Evolutionary conservation across 805 yeast genomes (phyloP).

Genomic region (Kregervanrija pseudodelftensis): DNA sequence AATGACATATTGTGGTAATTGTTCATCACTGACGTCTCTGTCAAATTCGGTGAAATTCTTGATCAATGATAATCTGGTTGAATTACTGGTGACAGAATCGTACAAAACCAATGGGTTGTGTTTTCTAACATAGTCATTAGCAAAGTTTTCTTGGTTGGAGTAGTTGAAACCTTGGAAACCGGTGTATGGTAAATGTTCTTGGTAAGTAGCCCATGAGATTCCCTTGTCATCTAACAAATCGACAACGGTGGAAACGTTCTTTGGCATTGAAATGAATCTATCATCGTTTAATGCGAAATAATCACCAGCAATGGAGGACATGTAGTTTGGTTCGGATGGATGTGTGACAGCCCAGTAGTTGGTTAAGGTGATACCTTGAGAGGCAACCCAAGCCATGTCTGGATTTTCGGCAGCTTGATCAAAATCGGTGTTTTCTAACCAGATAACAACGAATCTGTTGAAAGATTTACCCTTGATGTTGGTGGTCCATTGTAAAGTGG

Average conservation of each 20-base stretch:
- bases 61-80: conserved; percentile 35
- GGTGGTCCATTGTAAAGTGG: conserved; percentile 25
- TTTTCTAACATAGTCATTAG: conserved; percentile 45
- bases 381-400: conserved; percentile 35
- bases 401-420: conserved; percentile 41
- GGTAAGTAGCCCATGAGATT: conserved; percentile 49
- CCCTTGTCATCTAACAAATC: conserved; percentile 39
- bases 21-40: conserved; percentile 31
- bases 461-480: conserved; percentile 33
- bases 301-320: conserved; percentile 45
- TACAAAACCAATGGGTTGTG: conserved; percentile 42
- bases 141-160: conserved; percentile 33
- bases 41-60: conserved; percentile 41
- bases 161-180: conserved; percentile 44
- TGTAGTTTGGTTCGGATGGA: conserved; percentile 49
- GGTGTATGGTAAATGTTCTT: conserved; percentile 46
- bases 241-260: conserved; percentile 39
- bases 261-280: conserved; percentile 36
- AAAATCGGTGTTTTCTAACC: conserved; percentile 47
- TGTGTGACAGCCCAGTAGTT: conserved; percentile 48
- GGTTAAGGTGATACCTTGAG: conserved; percentile 37
- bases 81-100: conserved; percentile 31
- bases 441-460: conserved; percentile 36
- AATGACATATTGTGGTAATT: conserved; percentile 45
- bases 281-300: conserved; percentile 42